Evolutionary conservation across 164 flowering plant species (phyloP).

Genomic region (Litsea cubeba): DNA sequence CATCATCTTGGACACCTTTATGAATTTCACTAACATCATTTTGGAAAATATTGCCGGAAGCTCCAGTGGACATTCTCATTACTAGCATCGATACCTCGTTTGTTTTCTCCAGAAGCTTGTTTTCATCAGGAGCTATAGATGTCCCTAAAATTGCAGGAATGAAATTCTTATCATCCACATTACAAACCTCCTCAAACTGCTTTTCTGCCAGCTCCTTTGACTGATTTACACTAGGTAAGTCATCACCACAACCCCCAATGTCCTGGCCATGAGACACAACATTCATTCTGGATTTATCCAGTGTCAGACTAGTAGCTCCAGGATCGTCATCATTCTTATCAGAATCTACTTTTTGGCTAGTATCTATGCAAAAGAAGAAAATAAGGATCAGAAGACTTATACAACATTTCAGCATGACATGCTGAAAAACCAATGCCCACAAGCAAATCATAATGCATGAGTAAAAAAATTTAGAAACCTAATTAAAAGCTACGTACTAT

Average conservation of each 20-base stretch:
- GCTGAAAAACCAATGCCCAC: too few species aligned
- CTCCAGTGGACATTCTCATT: conserved; percentile 10
- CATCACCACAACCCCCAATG: conserved; percentile 10
- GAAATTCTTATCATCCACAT: conserved; percentile 10
- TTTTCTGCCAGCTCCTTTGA: conserved; percentile 10
- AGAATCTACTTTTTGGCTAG: conserved; percentile 23
- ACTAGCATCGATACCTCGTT: conserved; percentile 13
- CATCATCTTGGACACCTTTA: conserved; percentile 5
- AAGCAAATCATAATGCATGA: too few species aligned
- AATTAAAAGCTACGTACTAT: too few species aligned
- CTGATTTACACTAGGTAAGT: conserved; percentile 2
- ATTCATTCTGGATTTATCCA: conserved; percentile 18
- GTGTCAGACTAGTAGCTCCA: conserved; percentile 21
- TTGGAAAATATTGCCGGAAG: conserved; percentile 2
- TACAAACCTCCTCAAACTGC: conserved; percentile 6
- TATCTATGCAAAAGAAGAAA: conserved; percentile 40
- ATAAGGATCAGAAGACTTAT: conserved; percentile 14
- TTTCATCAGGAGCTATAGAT: conserved; percentile 8
- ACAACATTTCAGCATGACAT: conserved; percentile 6
- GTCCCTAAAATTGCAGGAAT: conserved; percentile 14
- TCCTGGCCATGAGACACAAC: conserved; percentile 12
- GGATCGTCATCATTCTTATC: conserved; percentile 21
- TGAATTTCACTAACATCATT: conserved; percentile 3
- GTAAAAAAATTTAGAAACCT: too few species aligned
- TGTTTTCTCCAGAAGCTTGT: conserved; percentile 11